These are phyloP conservation scores for Trifolium pratense DNA, from an alignment of 306 rosid species.

Conservation along the genomic window DNA sequence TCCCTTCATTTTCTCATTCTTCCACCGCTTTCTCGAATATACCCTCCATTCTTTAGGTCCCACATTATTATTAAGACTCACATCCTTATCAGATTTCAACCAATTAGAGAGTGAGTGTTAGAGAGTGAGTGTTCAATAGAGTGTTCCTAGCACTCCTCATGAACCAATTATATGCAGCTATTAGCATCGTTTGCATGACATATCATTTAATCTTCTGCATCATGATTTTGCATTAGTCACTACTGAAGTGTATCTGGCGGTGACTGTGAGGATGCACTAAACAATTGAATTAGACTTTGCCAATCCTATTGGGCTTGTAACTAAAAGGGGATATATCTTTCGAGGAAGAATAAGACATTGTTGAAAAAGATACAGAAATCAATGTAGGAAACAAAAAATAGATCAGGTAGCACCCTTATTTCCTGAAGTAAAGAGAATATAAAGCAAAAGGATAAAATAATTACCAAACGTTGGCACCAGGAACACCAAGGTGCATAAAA, in stretches of 20 bases:
- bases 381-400: constrained; percentile 23
- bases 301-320: constrained; percentile 1
- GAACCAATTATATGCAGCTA: constrained; percentile 18
- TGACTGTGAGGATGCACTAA: constrained; percentile 11
- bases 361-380: constrained; percentile 20
- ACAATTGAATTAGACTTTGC: constrained; percentile 40
- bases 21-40: no score
- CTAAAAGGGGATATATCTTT: constrained; percentile 13
- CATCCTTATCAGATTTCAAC: no score
- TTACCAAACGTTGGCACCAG: constrained; percentile 98
- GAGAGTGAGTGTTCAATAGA: no score
- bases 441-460: constrained; percentile 34
- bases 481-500: constrained; percentile 98
- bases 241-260: constrained; percentile 13
- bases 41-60: no score
- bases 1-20: no score
- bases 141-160: background rate
- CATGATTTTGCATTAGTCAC: constrained; percentile 20
- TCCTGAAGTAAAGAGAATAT: constrained; percentile 20
- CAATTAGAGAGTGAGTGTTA: no score
- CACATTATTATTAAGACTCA: no score
- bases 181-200: constrained; percentile 27
- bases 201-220: constrained; percentile 33
- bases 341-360: constrained; percentile 6
- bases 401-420: constrained; percentile 26